Evolutionary conservation across 1,284 basidiomycete species (phyloP).

Genomic region (Rhodotorula sp.): DNA sequence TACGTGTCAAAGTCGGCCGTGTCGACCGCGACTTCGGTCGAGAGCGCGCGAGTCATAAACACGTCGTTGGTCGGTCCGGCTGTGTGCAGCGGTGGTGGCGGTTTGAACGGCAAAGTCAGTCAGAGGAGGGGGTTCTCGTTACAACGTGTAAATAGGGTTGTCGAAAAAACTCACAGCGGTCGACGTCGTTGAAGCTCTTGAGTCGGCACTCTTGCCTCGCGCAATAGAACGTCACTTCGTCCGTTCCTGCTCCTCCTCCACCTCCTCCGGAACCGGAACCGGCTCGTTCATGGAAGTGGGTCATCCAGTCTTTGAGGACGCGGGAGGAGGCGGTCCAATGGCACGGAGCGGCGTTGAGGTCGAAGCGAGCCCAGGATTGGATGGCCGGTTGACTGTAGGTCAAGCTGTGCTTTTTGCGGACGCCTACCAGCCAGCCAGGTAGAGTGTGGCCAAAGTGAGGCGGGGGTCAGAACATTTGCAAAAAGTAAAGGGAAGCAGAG

Average conservation of each 20-base stretch:
- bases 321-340: slow-evolving; percentile 31
- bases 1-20: slow-evolving; percentile 36
- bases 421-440: slow-evolving; percentile 14
- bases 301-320: slow-evolving; percentile 35
- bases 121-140: not conserved
- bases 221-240: slow-evolving; percentile 40
- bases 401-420: slow-evolving; percentile 40
- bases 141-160: not conserved
- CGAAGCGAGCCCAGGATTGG: slow-evolving; percentile 32
- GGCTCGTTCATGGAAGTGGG: not conserved
- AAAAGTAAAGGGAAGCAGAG: not conserved
- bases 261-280: not conserved
- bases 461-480: too few relatives aligned
- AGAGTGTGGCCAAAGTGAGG: too few relatives aligned
- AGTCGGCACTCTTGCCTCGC: slow-evolving; percentile 14
- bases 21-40: slow-evolving; percentile 33
- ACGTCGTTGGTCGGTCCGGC: slow-evolving; percentile 5
- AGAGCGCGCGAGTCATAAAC: slow-evolving; percentile 19
- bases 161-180: slow-evolving; percentile 7
- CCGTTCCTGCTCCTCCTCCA: slow-evolving; percentile 5
- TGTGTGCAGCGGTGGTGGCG: not conserved
- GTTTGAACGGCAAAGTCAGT: not conserved
- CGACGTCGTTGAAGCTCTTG: slow-evolving; percentile 31
- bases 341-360: slow-evolving; percentile 14
- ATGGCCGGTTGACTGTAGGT: slow-evolving; percentile 28